Evolutionary conservation across 129 eudicot species (phyloP), one percentile per base, ranked within the genome.

Genomic region (Tagetes patula): DNA sequence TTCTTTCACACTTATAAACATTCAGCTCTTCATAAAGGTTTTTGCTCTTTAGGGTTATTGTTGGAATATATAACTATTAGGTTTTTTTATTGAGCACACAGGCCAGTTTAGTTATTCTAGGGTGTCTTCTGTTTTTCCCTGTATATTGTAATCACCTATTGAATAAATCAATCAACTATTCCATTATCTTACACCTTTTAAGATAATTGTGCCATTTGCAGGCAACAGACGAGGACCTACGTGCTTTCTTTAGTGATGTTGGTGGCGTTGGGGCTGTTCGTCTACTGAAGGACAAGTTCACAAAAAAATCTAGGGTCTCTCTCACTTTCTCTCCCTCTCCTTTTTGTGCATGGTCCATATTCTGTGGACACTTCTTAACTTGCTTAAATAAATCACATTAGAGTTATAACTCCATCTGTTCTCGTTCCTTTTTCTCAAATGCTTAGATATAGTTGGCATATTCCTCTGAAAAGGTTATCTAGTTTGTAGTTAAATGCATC

Each of bases 181-280:
- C 27, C 27, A 20, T 20, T 20, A 20, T 20, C 27, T 20, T 20
- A 20, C 27, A 20, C 27, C 27, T 20, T 20, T 20, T 20, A 20
- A 40, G 37, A 33, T 70, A 45, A 41, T 67, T 42, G 31, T 70
- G 27, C 52, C 61, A 71, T 75, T 50, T 80, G 77, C 90, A 94
- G 98, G 89, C 93, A 48, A 94, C 75, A 64, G 64, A 63, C 12
- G 85, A 86, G 7, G 89, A 94, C 71, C 74, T 94, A 31, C 82
- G 79, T 13, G 60, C 69, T 12, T 94, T 94, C 95, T 94, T 90
- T 79, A 72, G 83, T 76, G 97, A 94, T 64, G 85, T 83, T 67
- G 97, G 96, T n/a, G 98, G 98, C 8, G 96, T 90, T n/a, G 82
- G 47, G 68, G 90, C 84, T 37, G 78, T 94, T 67, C 92, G 96